Base-by-base conservation (phyloP, 2,329 filamentous ascomycete genomes). In the Hysterium pulicare region DNA sequence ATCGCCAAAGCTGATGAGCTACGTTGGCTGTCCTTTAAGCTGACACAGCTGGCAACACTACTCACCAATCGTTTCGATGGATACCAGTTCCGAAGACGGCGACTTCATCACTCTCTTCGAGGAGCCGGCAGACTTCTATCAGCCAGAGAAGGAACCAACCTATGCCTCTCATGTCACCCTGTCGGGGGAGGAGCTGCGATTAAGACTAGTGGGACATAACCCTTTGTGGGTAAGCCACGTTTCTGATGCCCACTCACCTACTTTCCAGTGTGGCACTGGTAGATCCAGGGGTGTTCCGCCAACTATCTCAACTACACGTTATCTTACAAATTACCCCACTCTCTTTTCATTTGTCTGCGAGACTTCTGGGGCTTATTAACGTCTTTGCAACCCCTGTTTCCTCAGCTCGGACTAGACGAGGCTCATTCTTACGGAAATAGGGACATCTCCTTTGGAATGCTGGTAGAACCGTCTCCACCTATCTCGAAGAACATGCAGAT, bases 391-490 rank as follows among this genome's bases (percentile, higher is more conserved):
- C n/a, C n/a, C n/a, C n/a, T n/a, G n/a, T n/a, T n/a, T n/a, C n/a
- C n/a, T n/a, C n/a, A n/a, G n/a, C n/a, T n/a, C n/a, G n/a, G n/a
- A n/a, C n/a, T n/a, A n/a, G n/a, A n/a, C n/a, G n/a, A n/a, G n/a
- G n/a, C n/a, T n/a, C n/a, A n/a, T n/a, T n/a, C 56, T 60, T 42
- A 62, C 50, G 15, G 28, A 17, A 19, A 15, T 44, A 81, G 81
- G 90, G 88, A 13, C 88, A 96, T 67, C 78, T 87, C 51, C 78
- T 96, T 22, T 97, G 91, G 91, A 94, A 96, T 66, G 90, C 88
- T 47, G 84, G 85, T 46, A 84, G 87, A 48, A 81, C 87, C 30
- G 78, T 91, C 37, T 81, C 90, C 13, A 75, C 82, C 53, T 90
- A 90, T 68, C 81, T 96, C 44, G 88, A 95, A 68, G 71, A 78